phyloP scores from a whole-genome alignment of 805 yeast genomes.

The Candida hungchunana region DNA sequence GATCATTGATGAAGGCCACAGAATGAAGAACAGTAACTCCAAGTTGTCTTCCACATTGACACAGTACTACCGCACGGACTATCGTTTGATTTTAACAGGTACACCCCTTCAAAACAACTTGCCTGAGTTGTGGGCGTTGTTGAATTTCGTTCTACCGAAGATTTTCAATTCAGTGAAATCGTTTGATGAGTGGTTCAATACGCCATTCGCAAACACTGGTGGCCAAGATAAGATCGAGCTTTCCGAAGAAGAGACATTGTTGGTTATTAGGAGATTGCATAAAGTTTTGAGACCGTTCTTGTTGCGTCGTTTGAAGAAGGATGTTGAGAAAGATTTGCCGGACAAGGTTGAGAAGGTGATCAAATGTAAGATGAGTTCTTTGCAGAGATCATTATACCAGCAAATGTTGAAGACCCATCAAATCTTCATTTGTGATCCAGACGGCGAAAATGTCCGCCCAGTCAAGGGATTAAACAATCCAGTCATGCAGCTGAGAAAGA shows the following conservation, averaged over 20 bases:
- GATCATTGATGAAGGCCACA: constrained; percentile 89
- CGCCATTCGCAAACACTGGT: constrained; percentile 85
- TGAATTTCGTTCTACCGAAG: constrained; percentile 78
- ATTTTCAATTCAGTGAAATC: constrained; percentile 83
- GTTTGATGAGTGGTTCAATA: constrained; percentile 86
- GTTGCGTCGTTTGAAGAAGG: constrained; percentile 78
- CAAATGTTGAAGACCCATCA: constrained; percentile 74
- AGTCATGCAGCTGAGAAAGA: constrained; percentile 80
- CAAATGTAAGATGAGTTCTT: constrained; percentile 71
- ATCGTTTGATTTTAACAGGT: constrained; percentile 80
- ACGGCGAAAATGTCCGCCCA: constrained; percentile 49
- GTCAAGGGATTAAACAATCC: constrained; percentile 76
- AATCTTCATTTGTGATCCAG: constrained; percentile 62
- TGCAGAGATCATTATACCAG: constrained; percentile 66
- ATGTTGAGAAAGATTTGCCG: constrained; percentile 83
- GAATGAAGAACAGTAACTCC: constrained; percentile 78
- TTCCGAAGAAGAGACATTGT: constrained; percentile 80
- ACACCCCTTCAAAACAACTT: constrained; percentile 82
- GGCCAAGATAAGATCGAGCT: constrained; percentile 74
- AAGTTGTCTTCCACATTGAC: constrained; percentile 69
- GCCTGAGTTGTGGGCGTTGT: constrained; percentile 82
- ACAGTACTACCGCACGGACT: constrained; percentile 66
- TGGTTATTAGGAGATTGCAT: constrained; percentile 80
- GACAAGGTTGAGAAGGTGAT: constrained; percentile 80
- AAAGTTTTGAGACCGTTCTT: constrained; percentile 83